Evolutionary conservation across 2,329 filamentous ascomycete genomes (phyloP).

Genomic region (Mycogone perniciosa): DNA sequence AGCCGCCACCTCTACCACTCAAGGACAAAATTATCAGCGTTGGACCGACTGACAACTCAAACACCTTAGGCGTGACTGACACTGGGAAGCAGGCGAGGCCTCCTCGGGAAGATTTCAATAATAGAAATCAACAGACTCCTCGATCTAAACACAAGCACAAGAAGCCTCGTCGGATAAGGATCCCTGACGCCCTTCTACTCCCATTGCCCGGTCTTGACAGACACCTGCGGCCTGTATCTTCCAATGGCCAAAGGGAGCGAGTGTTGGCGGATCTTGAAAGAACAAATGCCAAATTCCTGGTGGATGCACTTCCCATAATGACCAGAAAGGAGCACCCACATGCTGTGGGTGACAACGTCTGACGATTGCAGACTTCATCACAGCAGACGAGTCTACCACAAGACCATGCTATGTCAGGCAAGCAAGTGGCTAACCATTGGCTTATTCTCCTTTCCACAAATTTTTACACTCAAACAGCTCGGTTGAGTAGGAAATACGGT

Average conservation of each 20-base stretch:
- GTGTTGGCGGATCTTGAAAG: constrained; percentile 25
- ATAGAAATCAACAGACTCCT: neutral
- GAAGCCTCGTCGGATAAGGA: constrained; percentile 11
- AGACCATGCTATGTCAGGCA: too few species aligned
- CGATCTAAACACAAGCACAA: constrained; percentile 12
- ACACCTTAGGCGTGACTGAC: neutral
- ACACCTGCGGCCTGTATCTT: constrained; percentile 14
- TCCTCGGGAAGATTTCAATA: neutral
- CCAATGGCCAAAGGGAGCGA: constrained; percentile 17
- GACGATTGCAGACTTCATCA: neutral
- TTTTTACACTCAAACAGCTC: too few species aligned
- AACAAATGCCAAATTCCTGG: constrained; percentile 24
- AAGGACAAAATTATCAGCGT: neutral
- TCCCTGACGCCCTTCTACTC: constrained; percentile 16
- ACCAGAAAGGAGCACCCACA: neutral
- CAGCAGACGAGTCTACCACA: too few species aligned
- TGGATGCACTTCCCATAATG: constrained; percentile 3
- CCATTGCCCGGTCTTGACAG: constrained; percentile 21
- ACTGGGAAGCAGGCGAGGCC: neutral
- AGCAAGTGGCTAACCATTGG: too few species aligned
- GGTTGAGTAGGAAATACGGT: too few species aligned
- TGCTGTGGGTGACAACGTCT: neutral
- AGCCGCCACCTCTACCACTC: neutral
- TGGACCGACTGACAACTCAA: neutral
- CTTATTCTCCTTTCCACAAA: too few species aligned